A percentile compares a stretch with the other conserved stretches of the same genome.
Conservation (phyloP, 495 filamentous ascomycete genomes). For the Penicillium robsamsonii region DNA sequence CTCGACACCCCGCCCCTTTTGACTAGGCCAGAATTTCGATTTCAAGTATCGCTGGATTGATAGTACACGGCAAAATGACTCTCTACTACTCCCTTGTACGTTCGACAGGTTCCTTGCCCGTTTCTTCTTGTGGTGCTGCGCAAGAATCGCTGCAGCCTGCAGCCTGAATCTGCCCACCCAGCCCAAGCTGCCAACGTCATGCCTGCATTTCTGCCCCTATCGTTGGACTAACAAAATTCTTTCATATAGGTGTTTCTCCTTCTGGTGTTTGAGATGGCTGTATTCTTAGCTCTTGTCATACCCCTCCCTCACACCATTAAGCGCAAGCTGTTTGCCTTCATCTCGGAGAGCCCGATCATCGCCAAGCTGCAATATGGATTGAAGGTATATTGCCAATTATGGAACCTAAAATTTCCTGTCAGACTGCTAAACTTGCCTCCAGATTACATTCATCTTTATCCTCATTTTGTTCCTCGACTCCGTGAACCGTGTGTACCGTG, state of each 20-base stretch:
- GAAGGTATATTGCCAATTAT: slow-evolving; percentile 51
- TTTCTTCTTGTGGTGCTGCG: neutral
- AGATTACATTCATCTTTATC: slow-evolving; percentile 99
- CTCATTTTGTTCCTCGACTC: slow-evolving; percentile 97
- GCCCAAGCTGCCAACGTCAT: neutral
- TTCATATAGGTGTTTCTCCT: slow-evolving; percentile 79
- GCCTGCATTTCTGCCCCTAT: slow-evolving; percentile 1
- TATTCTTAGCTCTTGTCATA: slow-evolving; percentile 89
- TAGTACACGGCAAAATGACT: slow-evolving; percentile 69
- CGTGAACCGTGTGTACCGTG: slow-evolving; percentile 96
- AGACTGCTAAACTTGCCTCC: slow-evolving; percentile 15
- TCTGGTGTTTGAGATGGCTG: slow-evolving; percentile 85
- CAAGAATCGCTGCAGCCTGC: slow-evolving; percentile 24
- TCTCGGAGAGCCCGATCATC: slow-evolving; percentile 81
- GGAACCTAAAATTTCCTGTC: neutral
- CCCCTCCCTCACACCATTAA: slow-evolving; percentile 85
- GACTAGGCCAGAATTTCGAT: slow-evolving; percentile 15
- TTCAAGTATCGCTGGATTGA: slow-evolving; percentile 7
- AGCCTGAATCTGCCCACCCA: slow-evolving; percentile 14
- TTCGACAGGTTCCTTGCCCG: slow-evolving; percentile 17
- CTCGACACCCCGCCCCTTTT: slow-evolving; percentile 24
- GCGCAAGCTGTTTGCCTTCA: slow-evolving; percentile 87
- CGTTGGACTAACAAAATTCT: slow-evolving; percentile 4
- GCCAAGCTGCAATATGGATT: slow-evolving; percentile 80
- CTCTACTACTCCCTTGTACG: slow-evolving; percentile 97